These are phyloP conservation scores for Eucalyptus sp. DNA, from an alignment of 345 rosid species.

Conservation along the genomic window DNA sequence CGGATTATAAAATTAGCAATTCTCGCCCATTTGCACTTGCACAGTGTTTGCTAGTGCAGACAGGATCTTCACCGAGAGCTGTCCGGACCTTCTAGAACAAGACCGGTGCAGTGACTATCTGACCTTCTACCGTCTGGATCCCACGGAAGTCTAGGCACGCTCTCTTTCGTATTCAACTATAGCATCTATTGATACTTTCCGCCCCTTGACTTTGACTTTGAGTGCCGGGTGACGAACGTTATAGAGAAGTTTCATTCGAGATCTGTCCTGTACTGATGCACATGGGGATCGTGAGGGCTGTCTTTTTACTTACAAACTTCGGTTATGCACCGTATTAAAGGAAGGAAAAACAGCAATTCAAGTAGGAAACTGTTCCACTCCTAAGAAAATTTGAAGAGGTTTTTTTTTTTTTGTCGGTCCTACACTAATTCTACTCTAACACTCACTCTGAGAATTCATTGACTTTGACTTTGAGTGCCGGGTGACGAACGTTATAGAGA, in stretches of 20 bases:
- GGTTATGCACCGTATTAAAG: not conserved
- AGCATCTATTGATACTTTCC: not conserved
- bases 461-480: not conserved
- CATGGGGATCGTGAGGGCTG: not conserved
- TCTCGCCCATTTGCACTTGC: not conserved
- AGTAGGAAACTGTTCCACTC: not conserved
- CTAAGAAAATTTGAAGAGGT: not conserved
- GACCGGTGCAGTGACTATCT: not conserved
- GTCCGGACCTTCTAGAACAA: not conserved
- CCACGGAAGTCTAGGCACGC: not conserved
- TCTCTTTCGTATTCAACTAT: not conserved
- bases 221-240: not conserved
- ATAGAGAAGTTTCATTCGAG: not conserved
- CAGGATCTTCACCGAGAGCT: not conserved
- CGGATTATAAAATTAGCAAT: not conserved
- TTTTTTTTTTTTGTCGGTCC: too few relatives aligned
- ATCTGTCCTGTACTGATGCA: not conserved
- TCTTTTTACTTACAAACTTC: not conserved
- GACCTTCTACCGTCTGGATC: not conserved
- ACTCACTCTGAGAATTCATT: not conserved
- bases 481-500: not conserved
- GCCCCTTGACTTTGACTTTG: not conserved
- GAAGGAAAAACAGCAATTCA: not conserved
- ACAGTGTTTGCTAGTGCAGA: not conserved
- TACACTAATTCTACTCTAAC: too few relatives aligned